Base-by-base conservation (phyloP, 768 basidiomycete genomes). In the Auricularia sp. region DNA sequence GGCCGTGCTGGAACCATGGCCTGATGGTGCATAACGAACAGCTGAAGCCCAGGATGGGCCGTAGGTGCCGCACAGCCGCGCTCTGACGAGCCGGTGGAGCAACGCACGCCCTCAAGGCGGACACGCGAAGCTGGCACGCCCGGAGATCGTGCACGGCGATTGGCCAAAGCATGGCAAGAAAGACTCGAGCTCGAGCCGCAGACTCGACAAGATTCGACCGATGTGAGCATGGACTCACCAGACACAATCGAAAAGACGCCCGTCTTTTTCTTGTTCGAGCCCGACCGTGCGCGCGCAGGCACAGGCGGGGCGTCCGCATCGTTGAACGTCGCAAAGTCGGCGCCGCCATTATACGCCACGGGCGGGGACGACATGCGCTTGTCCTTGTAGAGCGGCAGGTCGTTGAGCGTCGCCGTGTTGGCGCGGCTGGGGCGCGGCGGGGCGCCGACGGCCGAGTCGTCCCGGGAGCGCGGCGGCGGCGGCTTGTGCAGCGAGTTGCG, bases 351-450 rank as follows among this genome's bases (percentile, higher is more conserved):
- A 18, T 51, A 51, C 47, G 47, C 47, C 10, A 51, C 47, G 21
- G 47, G 47, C 47, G 47, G 47, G 21, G 11, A 14, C 18, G 18
- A 18, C 47, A 51, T 51, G 18, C 47, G 14, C 47, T 51, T 51
- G 21, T 24, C 29, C 29, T 33, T 35, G 56, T 59, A 59, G 33
- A 35, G 24, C 7, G 56, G 56, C 70, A 92, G 77, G 76, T 94
- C 91, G 75, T 82, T 85, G 61, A 93, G 80, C 64, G 81, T 92
- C 39, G 87, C 88, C 3, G 92, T 94, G 74, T 94, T 94, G 66
- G 88, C 88, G 65, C 92, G 83, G 58, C 90, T 91, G 0, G 92
- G 92, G 54, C 92, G 83, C 1, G 88, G 86, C 8, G 91, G 91
- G 1, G 90, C 85, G 0, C 84, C 44, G 21, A 59, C 29, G 56